A percentile compares a stretch with the other conserved stretches of the same genome.
Conservation (phyloP, 148 eudicot species). For the Camellia lanceoleosa region DNA sequence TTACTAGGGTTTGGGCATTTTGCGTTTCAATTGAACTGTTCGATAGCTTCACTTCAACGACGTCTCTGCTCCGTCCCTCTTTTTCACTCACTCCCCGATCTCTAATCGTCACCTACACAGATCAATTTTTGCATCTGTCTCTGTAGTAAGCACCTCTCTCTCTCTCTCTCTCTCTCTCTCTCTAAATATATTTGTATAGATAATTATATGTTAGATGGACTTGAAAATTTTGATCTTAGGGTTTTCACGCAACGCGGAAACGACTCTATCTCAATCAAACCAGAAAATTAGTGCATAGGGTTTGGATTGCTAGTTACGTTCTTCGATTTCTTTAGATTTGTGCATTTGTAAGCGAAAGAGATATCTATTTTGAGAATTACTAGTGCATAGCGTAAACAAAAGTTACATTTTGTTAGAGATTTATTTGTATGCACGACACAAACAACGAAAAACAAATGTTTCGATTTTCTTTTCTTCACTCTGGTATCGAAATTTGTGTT, state of each 20-base stretch:
- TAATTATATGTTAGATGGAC: neutral
- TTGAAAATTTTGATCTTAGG: slow-evolving; percentile 10
- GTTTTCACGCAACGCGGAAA: neutral
- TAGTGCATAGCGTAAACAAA: too few species aligned
- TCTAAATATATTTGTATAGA: neutral
- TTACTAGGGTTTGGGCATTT: neutral
- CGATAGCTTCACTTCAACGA: neutral
- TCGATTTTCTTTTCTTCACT: neutral
- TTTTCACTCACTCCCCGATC: neutral
- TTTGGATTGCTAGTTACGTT: neutral
- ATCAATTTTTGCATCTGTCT: neutral
- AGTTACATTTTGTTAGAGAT: too few species aligned
- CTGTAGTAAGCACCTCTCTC: neutral
- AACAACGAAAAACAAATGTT: neutral
- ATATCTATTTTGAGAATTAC: too few species aligned
- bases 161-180: neutral
- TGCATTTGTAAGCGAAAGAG: neutral
- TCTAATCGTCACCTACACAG: neutral
- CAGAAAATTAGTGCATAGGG: neutral
- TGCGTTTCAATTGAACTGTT: neutral
- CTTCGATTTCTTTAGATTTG: neutral
- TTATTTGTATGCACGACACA: neutral
- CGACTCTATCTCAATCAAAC: neutral
- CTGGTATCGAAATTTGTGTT: neutral
- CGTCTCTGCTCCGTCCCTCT: neutral